A percentile compares a stretch with the other conserved stretches of the same genome.
Conservation (phyloP, 306 rosid species). For the Vachellia collinsii region DNA sequence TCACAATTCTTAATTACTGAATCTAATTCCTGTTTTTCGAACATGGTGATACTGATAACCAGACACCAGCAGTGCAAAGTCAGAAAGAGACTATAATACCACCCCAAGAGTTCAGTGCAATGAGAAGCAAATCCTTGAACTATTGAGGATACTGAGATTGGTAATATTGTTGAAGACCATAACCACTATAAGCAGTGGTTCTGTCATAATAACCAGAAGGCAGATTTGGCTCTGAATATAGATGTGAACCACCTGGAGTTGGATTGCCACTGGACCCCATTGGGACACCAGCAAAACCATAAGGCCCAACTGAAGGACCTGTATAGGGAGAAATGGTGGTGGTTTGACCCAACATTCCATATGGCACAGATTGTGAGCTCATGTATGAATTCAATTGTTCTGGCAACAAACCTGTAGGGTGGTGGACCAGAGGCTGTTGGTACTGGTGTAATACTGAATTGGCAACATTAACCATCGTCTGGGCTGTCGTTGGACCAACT, state of each 20-base stretch:
- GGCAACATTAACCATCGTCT: constrained; percentile 31
- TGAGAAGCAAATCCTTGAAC: constrained; percentile 35
- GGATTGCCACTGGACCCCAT: constrained; percentile 58
- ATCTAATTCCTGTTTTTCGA: constrained; percentile 40
- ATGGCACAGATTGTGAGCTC: constrained; percentile 55
- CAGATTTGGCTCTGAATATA: constrained; percentile 50
- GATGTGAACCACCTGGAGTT: constrained; percentile 52
- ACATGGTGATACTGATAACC: constrained; percentile 18
- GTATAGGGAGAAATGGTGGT: constrained; percentile 52
- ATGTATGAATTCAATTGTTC: constrained; percentile 50
- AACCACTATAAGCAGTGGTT: constrained; percentile 57
- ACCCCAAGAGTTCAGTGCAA: constrained; percentile 41
- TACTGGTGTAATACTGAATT: constrained; percentile 45
- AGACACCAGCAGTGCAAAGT: constrained; percentile 36
- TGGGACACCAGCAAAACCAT: constrained; percentile 61
- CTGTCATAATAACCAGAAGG: constrained; percentile 54
- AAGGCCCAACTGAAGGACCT: constrained; percentile 57
- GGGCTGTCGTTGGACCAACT: constrained; percentile 38
- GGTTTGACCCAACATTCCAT: constrained; percentile 59
- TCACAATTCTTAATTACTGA: constrained; percentile 41
- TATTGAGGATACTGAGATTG: constrained; percentile 65
- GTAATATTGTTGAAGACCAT: constrained; percentile 55
- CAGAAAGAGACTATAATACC: constrained; percentile 38
- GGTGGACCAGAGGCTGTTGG: constrained; percentile 50
- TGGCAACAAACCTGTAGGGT: constrained; percentile 55